Conservation (phyloP, 169 alveolate genomes). For the Besnoitia besnoiti region DNA sequence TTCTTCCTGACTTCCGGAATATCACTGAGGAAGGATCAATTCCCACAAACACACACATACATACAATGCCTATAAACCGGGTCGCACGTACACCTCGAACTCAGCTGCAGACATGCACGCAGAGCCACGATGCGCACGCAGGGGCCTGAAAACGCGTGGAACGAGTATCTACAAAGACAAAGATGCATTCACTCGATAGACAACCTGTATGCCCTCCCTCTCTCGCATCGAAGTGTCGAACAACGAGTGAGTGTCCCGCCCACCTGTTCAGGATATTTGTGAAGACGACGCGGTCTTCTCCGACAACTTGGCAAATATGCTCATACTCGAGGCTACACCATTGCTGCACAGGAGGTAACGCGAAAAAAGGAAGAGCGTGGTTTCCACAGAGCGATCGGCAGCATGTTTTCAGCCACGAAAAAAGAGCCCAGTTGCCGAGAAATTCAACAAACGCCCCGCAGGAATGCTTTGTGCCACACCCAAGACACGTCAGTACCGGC, state of each 20-base stretch:
- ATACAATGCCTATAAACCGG: too few species aligned
- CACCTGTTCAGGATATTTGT: constrained; percentile 52
- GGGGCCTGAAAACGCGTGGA: too few species aligned
- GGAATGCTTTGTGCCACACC: background rate
- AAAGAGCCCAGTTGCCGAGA: background rate
- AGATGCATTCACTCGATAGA: too few species aligned
- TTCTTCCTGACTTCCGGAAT: background rate
- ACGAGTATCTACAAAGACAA: too few species aligned
- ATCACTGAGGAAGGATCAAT: background rate
- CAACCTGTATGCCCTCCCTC: too few species aligned
- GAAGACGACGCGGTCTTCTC: constrained; percentile 64
- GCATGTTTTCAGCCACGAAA: background rate
- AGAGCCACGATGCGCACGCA: too few species aligned
- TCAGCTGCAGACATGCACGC: too few species aligned
- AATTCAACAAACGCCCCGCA: background rate
- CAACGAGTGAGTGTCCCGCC: too few species aligned
- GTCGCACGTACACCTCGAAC: too few species aligned
- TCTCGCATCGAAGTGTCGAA: too few species aligned
- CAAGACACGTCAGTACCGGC: background rate
- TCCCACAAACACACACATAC: too few species aligned
- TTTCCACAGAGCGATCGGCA: background rate
- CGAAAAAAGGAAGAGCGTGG: background rate
- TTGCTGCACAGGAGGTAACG: constrained; percentile 37
- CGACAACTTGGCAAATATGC: constrained; percentile 72
- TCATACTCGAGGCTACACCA: constrained; percentile 73